A percentile compares a stretch with the other conserved stretches of the same genome.
Evolutionary conservation across 2,329 filamentous ascomycete genomes (phyloP).

Genomic region (Xylariales sp.): DNA sequence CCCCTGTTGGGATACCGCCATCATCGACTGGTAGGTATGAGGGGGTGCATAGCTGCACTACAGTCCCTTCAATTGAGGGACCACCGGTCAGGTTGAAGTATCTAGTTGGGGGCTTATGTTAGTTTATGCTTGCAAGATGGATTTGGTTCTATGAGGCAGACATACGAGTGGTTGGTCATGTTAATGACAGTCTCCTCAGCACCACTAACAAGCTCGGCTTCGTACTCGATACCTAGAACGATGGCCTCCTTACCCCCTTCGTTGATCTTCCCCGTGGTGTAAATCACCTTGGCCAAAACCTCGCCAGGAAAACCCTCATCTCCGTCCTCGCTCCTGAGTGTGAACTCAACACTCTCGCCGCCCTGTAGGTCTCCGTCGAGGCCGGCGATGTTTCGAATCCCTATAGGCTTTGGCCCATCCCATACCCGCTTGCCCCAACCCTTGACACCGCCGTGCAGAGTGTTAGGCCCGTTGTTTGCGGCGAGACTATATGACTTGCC

Average conservation of each 20-base stretch:
- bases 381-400: slow-evolving; percentile 62
- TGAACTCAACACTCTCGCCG: slow-evolving; percentile 75
- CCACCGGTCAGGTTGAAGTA: slow-evolving; percentile 74
- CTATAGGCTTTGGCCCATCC: slow-evolving; percentile 74
- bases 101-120: slow-evolving; percentile 46
- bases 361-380: slow-evolving; percentile 63
- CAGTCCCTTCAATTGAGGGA: slow-evolving; percentile 65
- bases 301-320: slow-evolving; percentile 93
- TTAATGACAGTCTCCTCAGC: slow-evolving; percentile 92
- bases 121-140: neutral
- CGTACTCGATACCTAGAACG: slow-evolving; percentile 87
- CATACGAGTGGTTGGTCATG: slow-evolving; percentile 93
- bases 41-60: slow-evolving; percentile 74
- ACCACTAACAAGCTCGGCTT: slow-evolving; percentile 81
- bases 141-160: slow-evolving; percentile 42
- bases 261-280: slow-evolving; percentile 77
- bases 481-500: slow-evolving; percentile 74
- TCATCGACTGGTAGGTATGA: slow-evolving; percentile 79
- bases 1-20: slow-evolving; percentile 78
- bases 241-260: slow-evolving; percentile 71
- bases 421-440: slow-evolving; percentile 88
- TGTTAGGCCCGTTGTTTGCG: slow-evolving; percentile 82
- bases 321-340: slow-evolving; percentile 76
- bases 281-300: slow-evolving; percentile 80
- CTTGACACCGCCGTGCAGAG: slow-evolving; percentile 75